Evolutionary conservation across 192 early-diverging fungal species (phyloP).

Genomic region (Helicostylum pulchrum): DNA sequence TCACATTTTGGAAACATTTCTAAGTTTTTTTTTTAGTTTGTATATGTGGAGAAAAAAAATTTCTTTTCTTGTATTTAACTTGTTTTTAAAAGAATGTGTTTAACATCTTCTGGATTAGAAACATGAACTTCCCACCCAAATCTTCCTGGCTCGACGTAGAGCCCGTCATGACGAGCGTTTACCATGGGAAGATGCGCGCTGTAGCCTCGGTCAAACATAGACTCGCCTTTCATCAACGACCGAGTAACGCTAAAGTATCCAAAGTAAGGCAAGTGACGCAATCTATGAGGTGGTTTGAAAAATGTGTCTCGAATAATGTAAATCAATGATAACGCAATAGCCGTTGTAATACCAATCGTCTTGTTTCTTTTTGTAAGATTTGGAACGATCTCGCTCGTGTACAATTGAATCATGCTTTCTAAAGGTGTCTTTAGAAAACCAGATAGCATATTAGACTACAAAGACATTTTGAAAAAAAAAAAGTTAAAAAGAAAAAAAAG

Average conservation of each 20-base stretch:
- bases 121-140: background rate
- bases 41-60: too few species aligned
- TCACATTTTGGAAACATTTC: slow-evolving; percentile 8
- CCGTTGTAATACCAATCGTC: background rate
- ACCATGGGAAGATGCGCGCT: background rate
- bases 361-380: background rate
- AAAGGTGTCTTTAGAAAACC: background rate
- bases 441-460: background rate
- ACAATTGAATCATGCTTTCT: background rate
- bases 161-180: background rate
- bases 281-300: background rate
- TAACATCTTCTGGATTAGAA: background rate
- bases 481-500: too few species aligned
- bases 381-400: background rate
- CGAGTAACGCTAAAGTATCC: background rate
- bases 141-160: background rate
- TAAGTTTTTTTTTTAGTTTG: too few species aligned
- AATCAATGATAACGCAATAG: background rate
- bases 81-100: background rate
- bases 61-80: background rate
- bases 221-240: background rate
- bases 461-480: too few species aligned
- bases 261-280: slow-evolving; percentile 1
- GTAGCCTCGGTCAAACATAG: background rate
- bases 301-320: background rate